A percentile compares a stretch with the other conserved stretches of the same genome.
phyloP scores from a whole-genome alignment of 495 filamentous ascomycete species.

The Articulospora tetracladia region DNA sequence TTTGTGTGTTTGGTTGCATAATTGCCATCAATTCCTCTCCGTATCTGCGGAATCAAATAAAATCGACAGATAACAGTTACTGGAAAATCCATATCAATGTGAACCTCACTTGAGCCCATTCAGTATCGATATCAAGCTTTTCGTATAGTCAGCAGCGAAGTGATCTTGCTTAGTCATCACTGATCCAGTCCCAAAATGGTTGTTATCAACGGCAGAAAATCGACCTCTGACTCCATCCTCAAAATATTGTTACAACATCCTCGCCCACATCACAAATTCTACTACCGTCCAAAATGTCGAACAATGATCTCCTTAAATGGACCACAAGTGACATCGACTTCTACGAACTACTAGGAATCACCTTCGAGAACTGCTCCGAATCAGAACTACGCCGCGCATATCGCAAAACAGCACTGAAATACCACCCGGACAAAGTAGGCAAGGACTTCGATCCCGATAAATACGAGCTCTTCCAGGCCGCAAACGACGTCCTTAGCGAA shows the following conservation, averaged over 20 bases:
- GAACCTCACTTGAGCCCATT: too few species aligned
- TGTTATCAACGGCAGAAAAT: too few species aligned
- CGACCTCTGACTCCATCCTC: too few species aligned
- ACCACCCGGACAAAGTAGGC: constrained; percentile 81
- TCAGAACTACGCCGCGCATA: constrained; percentile 83
- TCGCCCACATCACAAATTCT: not conserved
- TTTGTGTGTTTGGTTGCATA: too few species aligned
- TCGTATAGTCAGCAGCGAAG: too few species aligned
- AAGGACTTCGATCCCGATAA: constrained; percentile 59
- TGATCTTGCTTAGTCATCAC: too few species aligned
- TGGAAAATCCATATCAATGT: too few species aligned
- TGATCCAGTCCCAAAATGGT: too few species aligned
- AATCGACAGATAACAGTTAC: too few species aligned
- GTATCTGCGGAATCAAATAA: too few species aligned
- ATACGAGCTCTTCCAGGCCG: constrained; percentile 71
- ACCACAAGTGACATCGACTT: constrained; percentile 67
- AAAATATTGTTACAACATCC: not conserved
- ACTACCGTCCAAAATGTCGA: constrained; percentile 17
- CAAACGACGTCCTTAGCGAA: constrained; percentile 68
- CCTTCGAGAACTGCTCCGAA: constrained; percentile 52
- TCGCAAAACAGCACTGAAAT: constrained; percentile 80
- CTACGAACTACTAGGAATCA: constrained; percentile 74
- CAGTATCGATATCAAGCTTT: too few species aligned
- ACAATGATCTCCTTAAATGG: constrained; percentile 24
- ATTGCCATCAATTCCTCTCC: too few species aligned